phyloP scores from a whole-genome alignment of 1,139 yeast species.

The Entelexis paramagnoliae region DNA sequence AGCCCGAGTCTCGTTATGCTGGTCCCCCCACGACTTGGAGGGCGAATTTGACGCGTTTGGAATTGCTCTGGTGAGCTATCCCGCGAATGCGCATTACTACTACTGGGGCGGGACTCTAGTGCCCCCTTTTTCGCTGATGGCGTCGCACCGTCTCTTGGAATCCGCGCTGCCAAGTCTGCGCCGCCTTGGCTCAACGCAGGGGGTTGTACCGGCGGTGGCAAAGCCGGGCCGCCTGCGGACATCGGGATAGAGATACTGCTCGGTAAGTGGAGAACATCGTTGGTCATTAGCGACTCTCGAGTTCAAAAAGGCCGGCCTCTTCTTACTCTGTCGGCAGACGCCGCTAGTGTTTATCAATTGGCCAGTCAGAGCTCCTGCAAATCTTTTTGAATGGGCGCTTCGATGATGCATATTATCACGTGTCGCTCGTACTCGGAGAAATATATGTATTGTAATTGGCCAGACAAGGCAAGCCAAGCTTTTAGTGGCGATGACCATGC shows the following conservation, averaged over 20 bases:
- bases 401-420: not conserved
- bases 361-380: slow-evolving; percentile 1
- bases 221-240: not conserved
- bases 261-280: not conserved
- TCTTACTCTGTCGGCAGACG: not conserved
- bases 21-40: too few relatives aligned
- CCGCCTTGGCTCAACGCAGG: not conserved
- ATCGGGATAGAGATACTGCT: not conserved
- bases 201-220: slow-evolving; percentile 6
- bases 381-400: not conserved
- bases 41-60: too few relatives aligned
- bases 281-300: not conserved
- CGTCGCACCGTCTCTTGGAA: not conserved
- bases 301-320: not conserved
- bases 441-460: not conserved
- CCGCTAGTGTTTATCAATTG: not conserved
- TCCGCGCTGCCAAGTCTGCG: not conserved
- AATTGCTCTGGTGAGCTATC: not conserved
- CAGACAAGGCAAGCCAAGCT: not conserved
- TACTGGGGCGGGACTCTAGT: not conserved
- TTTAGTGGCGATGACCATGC: not conserved
- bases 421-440: not conserved
- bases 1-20: too few relatives aligned
- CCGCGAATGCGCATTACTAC: not conserved
- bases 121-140: not conserved